Evolutionary conservation across 1,284 basidiomycete genomes (phyloP).

Genomic region (Coniferiporia sulphurascens): DNA sequence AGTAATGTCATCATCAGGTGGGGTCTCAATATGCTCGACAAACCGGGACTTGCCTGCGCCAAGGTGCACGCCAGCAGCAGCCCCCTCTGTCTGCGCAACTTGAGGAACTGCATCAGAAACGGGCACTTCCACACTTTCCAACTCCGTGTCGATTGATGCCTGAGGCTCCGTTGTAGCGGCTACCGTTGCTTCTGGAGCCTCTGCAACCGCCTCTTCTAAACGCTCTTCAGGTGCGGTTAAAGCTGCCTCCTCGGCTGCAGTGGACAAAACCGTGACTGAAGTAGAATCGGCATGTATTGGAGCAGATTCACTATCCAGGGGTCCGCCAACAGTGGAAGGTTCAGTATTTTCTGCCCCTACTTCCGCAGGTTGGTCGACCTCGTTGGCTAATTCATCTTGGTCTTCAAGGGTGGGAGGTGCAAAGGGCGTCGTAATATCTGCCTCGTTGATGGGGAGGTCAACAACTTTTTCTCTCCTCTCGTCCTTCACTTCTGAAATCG

Average conservation of each 20-base stretch:
- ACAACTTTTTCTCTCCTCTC: background rate
- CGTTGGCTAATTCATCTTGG: background rate
- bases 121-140: background rate
- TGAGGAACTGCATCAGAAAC: background rate
- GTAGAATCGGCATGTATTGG: background rate
- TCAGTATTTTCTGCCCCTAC: background rate
- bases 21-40: slow-evolving; percentile 12
- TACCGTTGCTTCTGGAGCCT: background rate
- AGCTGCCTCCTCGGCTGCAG: background rate
- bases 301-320: background rate
- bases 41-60: slow-evolving; percentile 16
- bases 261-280: background rate
- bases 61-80: background rate
- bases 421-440: background rate
- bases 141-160: background rate
- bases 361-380: background rate
- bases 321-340: background rate
- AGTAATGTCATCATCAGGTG: slow-evolving; percentile 1
- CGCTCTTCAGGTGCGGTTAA: background rate
- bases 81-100: slow-evolving; percentile 1
- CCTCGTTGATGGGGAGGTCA: background rate
- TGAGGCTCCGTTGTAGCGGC: background rate
- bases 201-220: background rate
- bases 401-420: background rate
- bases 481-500: background rate